phyloP scores from a whole-genome alignment of 345 rosid genomes.

The Boechera retrofracta region DNA sequence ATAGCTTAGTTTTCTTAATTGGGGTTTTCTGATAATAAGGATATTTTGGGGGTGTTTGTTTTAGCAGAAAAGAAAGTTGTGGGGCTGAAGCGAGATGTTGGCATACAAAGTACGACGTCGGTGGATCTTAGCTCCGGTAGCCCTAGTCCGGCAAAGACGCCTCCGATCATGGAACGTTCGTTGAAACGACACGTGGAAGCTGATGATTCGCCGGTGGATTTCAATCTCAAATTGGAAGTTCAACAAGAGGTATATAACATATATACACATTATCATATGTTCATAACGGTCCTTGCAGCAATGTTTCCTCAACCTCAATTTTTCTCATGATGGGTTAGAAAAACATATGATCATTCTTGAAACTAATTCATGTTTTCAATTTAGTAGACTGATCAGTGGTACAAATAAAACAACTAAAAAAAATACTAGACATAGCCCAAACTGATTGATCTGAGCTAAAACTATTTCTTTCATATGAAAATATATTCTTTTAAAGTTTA shows the following conservation, averaged over 20 bases:
- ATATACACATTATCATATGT: too few species aligned
- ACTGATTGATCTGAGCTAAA: not conserved
- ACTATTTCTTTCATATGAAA: not conserved
- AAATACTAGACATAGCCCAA: too few species aligned
- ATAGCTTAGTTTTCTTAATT: not conserved
- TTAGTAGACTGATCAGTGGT: too few species aligned
- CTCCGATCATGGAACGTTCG: constrained; percentile 63
- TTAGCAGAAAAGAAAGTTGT: constrained; percentile 58
- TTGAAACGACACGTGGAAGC: constrained; percentile 55
- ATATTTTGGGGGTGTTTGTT: constrained; percentile 16
- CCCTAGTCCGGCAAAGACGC: constrained; percentile 80
- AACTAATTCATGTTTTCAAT: too few species aligned
- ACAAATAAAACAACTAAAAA: too few species aligned
- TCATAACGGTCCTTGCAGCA: too few species aligned
- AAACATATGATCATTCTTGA: too few species aligned
- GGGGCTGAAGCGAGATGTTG: constrained; percentile 72
- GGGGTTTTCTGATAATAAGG: not conserved
- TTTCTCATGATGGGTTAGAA: too few species aligned
- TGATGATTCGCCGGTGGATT: constrained; percentile 50
- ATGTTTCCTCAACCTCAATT: too few species aligned
- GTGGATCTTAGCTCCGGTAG: constrained; percentile 61
- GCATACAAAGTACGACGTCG: constrained; percentile 80
- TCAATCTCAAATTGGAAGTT: constrained; percentile 49
- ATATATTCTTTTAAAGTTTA: too few species aligned
- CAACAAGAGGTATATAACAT: constrained; percentile 54